Base-by-base conservation (phyloP, 495 filamentous ascomycete species). In the Xanthoparmelia taractica region DNA sequence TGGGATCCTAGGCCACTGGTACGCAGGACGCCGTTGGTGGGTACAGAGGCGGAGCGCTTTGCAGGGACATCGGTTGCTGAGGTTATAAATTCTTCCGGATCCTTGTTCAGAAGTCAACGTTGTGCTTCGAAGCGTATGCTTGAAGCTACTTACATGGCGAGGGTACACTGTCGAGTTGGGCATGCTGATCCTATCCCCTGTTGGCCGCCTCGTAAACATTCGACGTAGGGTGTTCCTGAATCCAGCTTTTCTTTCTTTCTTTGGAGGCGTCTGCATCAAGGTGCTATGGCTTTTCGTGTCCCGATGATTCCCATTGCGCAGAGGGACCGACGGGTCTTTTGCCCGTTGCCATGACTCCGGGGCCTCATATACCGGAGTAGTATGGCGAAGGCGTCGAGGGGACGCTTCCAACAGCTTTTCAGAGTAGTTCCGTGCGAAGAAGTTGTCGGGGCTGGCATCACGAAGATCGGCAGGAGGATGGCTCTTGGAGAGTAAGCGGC, bases 1-100 rank as follows among this genome's bases (percentile, higher is more conserved):
- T 67, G 65, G 12, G 62, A 67, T 17, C 61, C 65, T 31, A 71
- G 63, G 40, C 68, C 69, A 56, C 67, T 71, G 20, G 67, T 63
- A 56, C 63, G 64, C 17, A 67, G 23, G 25, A 69, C 59, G 18
- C 50, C 60, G 36, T 65, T 40, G 12, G 63, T 65, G 13, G 69
- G 69, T 45, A 66, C 58, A 29, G 68, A 70, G 31, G 64, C 64
- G 17, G 66, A 60, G 20, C 69, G 64, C 59, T 63, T 55, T 4
- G 59, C 56, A 27, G 56, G 37, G 11, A 67, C 45, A 34, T 71
- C 62, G 17, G 59, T 59, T 29, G 69, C 66, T 52, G 69, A 68
- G 36, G 69, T 69, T 47, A 65, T 69, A 43, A 71, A 69, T 20
- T 61, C 64, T 25, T 64, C 61, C 2, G 67, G 64, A 40, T 68